These are phyloP conservation scores for Boletus mariae DNA, from an alignment of 1,284 basidiomycete genomes.

Conservation along the genomic window DNA sequence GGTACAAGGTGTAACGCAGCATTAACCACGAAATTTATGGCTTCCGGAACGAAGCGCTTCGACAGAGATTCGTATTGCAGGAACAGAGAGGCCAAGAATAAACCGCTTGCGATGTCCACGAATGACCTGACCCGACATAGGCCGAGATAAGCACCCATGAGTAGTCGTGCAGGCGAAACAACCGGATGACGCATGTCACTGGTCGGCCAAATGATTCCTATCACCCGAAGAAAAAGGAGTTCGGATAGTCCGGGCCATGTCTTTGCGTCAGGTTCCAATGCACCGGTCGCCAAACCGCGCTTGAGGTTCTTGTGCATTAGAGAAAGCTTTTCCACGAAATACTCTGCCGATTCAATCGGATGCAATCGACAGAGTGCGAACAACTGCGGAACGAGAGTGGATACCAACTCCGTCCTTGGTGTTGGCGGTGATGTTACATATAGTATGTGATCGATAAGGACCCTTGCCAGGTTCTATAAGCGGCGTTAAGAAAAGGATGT, in stretches of 20 bases:
- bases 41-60: constrained; percentile 89
- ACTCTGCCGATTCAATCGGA: constrained; percentile 75
- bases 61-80: constrained; percentile 81
- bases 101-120: constrained; percentile 76
- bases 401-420: constrained; percentile 60
- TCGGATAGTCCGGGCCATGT: constrained; percentile 91
- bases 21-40: constrained; percentile 77
- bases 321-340: constrained; percentile 80
- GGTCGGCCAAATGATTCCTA: constrained; percentile 87
- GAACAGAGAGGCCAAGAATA: constrained; percentile 87
- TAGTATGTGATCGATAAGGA: constrained; percentile 91
- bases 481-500: constrained; percentile 3
- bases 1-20: constrained; percentile 73
- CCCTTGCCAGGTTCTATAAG: constrained; percentile 63
- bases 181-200: constrained; percentile 94
- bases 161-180: constrained; percentile 78
- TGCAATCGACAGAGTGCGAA: constrained; percentile 78
- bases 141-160: constrained; percentile 91
- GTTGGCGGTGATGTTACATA: constrained; percentile 66
- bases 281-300: constrained; percentile 76
- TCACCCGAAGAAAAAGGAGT: constrained; percentile 75
- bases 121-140: constrained; percentile 77
- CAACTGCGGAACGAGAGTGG: constrained; percentile 78
- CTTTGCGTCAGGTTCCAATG: constrained; percentile 60
- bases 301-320: constrained; percentile 95